Conservation (phyloP, 495 filamentous ascomycete species). For the Ascodesmis nigricans region DNA sequence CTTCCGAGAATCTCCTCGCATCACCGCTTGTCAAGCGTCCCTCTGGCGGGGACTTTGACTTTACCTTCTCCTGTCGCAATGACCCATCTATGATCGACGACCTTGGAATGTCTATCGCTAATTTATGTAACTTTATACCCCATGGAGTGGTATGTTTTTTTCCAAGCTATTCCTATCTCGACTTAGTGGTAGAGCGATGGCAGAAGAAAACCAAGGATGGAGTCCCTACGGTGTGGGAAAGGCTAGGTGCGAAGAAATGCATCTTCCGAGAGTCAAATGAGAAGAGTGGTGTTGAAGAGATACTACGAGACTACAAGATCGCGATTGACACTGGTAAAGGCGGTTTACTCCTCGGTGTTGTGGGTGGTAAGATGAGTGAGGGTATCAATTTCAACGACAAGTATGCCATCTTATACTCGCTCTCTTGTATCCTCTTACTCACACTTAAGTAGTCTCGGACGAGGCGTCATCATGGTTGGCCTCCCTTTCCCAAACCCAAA, state of each 20-base stretch:
- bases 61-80: conserved; percentile 57
- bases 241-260: conserved; percentile 35
- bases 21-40: conserved; percentile 36
- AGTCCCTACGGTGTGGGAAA: conserved; percentile 29
- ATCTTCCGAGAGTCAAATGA: conserved; percentile 46
- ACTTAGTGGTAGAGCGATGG: conserved; percentile 49
- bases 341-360: conserved; percentile 72
- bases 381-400: conserved; percentile 94
- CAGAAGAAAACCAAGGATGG: conserved; percentile 23
- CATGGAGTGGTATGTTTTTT: conserved; percentile 95
- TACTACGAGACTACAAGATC: conserved; percentile 46
- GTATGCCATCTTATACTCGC: conserved; percentile 5
- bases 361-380: conserved; percentile 85
- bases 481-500: conserved; percentile 83
- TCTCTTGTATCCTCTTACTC: not conserved
- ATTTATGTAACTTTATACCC: conserved; percentile 49
- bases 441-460: conserved; percentile 34
- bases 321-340: conserved; percentile 46
- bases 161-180: conserved; percentile 77
- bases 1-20: conserved; percentile 54
- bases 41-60: conserved; percentile 48
- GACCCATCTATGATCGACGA: conserved; percentile 41
- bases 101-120: conserved; percentile 49
- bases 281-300: conserved; percentile 33
- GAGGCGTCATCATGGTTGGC: conserved; percentile 73